These are phyloP conservation scores for Pulveroboletus sp. DNA, from an alignment of 768 basidiomycete species.

Conservation along the genomic window DNA sequence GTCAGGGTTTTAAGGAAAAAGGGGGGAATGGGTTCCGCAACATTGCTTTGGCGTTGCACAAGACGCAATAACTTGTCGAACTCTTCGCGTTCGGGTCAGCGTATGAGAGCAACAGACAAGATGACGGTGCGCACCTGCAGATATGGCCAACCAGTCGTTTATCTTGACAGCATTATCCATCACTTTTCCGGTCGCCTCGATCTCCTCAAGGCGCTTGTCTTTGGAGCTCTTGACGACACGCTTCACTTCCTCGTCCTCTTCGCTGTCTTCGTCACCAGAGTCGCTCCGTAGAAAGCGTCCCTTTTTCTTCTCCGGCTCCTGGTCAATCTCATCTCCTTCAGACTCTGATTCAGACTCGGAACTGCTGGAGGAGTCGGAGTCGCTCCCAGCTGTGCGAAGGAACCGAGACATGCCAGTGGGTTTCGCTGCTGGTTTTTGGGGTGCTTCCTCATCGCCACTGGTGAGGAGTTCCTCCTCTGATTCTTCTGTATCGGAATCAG, in stretches of 20 bases:
- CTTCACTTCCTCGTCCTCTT: constrained; percentile 69
- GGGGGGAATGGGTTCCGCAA: constrained; percentile 81
- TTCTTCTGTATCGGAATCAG: constrained; percentile 68
- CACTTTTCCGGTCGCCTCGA: constrained; percentile 84
- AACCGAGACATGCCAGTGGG: constrained; percentile 66
- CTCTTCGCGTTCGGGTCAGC: constrained; percentile 48
- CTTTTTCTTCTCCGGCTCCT: constrained; percentile 39
- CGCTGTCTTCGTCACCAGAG: constrained; percentile 48
- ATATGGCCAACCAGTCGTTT: constrained; percentile 94
- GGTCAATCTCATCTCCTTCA: constrained; percentile 56
- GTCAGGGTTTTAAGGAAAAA: constrained; percentile 76
- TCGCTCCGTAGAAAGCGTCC: constrained; percentile 42
- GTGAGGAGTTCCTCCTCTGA: constrained; percentile 75
- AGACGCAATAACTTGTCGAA: constrained; percentile 94
- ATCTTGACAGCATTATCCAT: constrained; percentile 96
- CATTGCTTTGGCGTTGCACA: constrained; percentile 81
- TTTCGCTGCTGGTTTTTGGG: constrained; percentile 35
- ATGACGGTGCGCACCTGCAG: constrained; percentile 56
- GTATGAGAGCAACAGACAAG: neutral
- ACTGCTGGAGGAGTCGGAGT: constrained; percentile 47
- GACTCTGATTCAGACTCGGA: constrained; percentile 52
- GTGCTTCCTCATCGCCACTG: constrained; percentile 63
- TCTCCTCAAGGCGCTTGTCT: constrained; percentile 90
- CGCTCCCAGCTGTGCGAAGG: constrained; percentile 60
- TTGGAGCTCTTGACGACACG: constrained; percentile 77